Base-by-base conservation (phyloP, 306 rosid genomes). In the Leucaena leucocephala region DNA sequence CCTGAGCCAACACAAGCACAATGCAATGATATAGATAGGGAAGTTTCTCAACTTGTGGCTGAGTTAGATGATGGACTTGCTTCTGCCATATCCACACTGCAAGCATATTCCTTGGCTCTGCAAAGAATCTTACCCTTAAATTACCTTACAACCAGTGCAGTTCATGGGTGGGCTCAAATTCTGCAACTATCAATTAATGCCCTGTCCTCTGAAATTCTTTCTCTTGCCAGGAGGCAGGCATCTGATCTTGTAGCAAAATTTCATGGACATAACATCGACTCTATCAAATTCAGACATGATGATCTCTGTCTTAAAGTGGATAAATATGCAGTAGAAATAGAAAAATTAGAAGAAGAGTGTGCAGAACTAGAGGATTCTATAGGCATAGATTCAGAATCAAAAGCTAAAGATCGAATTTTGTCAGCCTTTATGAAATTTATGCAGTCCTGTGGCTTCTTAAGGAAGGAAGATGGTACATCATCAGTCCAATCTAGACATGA, bases 1-100 rank as follows among this genome's bases (percentile, higher is more conserved):
- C 98, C 98, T n/a, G 98, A 94, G 86, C 98, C 98, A 74, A 94
- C 98, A 55, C 98, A 92, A 83, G 97, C 78, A 78, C 98, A 94
- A 73, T 94, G 97, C 85, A 88, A 83, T 68, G 98, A 94, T 87
- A 94, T 94, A 75, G 98, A 94, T 80, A 85, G 89, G 87, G 97
- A 94, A 86, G 90, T 92, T 81, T 88, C 90, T 88, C 96, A 89
- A 52, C 86, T 27, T 27, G 27, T 27, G 27, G 27, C 27, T 27
- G 27, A 93, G 81, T 80, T 94, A 78, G 91, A 89, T 83, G 89
- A 84, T 85, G 98, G 93, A 70, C 85, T 92, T 61, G 78, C 92
- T 87, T 92, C 93, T 78, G 92, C 94, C 38, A 57, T 73, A 76
- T 72, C 85, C 59, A 87, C 93, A 76, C 84, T 92, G 82, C 92